Conservation (phyloP, 1,139 yeast species). For the Arxiozyma slooffiae region DNA sequence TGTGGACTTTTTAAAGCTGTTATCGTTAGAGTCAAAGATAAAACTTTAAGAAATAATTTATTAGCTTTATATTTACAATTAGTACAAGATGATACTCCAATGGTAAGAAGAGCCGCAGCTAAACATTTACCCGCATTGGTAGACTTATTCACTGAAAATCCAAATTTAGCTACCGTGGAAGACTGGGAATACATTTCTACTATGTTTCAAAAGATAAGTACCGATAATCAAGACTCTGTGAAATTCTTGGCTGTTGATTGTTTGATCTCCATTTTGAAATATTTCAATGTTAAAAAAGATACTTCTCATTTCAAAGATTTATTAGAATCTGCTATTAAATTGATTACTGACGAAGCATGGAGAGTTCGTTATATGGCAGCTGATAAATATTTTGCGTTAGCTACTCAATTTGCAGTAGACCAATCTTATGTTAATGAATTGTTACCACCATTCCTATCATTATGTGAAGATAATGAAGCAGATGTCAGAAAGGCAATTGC, state of each 20-base stretch:
- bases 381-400: constrained; percentile 72
- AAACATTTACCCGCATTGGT: constrained; percentile 67
- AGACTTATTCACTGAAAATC: constrained; percentile 42
- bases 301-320: constrained; percentile 51
- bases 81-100: constrained; percentile 87
- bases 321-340: constrained; percentile 50
- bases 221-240: constrained; percentile 92
- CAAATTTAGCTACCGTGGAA: constrained; percentile 33
- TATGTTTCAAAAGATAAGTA: constrained; percentile 72
- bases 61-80: constrained; percentile 59
- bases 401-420: constrained; percentile 46
- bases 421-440: constrained; percentile 49
- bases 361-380: constrained; percentile 97
- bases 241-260: constrained; percentile 84
- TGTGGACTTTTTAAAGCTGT: constrained; percentile 79
- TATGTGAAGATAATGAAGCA: constrained; percentile 89
- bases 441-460: constrained; percentile 46
- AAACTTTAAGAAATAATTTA: constrained; percentile 46
- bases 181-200: constrained; percentile 70
- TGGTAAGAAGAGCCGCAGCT: constrained; percentile 96
- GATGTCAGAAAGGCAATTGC: constrained; percentile 94
- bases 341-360: constrained; percentile 90
- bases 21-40: constrained; percentile 49
- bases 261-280: constrained; percentile 59
- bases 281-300: constrained; percentile 50